Base-by-base conservation (phyloP, 2,329 filamentous ascomycete genomes). In the Paraconiothyrium sp. region DNA sequence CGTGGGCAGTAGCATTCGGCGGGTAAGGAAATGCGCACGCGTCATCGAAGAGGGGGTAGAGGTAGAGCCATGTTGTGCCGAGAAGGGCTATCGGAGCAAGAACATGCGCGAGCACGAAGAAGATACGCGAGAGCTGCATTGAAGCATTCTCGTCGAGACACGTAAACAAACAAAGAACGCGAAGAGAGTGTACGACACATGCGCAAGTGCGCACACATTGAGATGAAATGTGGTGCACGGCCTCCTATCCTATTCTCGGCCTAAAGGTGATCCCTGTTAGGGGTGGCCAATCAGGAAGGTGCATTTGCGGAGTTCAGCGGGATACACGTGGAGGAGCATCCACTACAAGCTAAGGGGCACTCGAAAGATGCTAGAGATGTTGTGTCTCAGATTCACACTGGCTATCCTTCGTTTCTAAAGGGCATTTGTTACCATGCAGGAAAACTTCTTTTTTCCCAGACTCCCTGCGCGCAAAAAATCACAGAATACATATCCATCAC, bases 31-130 rank as follows among this genome's bases (percentile, higher is more conserved):
- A 98, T 41, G 86, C 89, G 83, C 94, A 98, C 72, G 87, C 86
- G 67, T 88, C 11, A 32, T 75, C 86, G 73, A 97, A 90, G 69
- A 92, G 74, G 9, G 95, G 94, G 76, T 97, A 98, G 43, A 94
- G 83, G 81, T 97, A 97, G 57, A 98, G 85, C 80, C 94, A 96
- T 67, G 89, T 71, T 55, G 91, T 92, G 73, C 88, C 87, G 66
- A 88, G 80, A 73, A 94, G 71, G 61, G 91, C 89, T 74, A 94
- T 73, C 52, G 92, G 89, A 48, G 91, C 74, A 41, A 89, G 78
- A 65, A 85, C 72, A 72, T 80, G 72, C 74, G 84, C 80, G 64
- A 83, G 67, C 71, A 75, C 73, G 72, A 80, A 78, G 58, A 86
- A 73, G 60, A 84, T 61, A 65, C 69, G 71, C 74, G 80, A 84